Percentiles rank a stretch among this genome's conserved stretches.
Evolutionary conservation across 805 yeast genomes (phyloP).

Genomic region (Starmerella vaccinii): DNA sequence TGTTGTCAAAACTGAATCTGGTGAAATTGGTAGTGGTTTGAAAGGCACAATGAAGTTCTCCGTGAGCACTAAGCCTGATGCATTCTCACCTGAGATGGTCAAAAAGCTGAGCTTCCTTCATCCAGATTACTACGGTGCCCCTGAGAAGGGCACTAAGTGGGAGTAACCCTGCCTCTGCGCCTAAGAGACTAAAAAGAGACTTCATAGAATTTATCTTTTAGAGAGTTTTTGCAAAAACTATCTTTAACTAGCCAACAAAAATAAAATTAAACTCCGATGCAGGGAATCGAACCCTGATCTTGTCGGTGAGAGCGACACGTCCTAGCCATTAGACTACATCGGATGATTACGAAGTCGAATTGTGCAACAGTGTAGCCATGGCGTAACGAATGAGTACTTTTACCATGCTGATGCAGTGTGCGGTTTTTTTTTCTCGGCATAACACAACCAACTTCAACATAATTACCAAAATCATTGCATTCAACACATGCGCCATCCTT

Average conservation of each 20-base stretch:
- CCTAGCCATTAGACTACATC: constrained; percentile 1
- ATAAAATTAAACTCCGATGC: background rate
- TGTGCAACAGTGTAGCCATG: too few species aligned
- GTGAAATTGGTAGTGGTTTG: constrained; percentile 59
- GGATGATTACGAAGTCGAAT: background rate
- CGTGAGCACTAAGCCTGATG: constrained; percentile 66
- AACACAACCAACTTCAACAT: too few species aligned
- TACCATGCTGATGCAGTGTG: too few species aligned
- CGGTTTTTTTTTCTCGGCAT: too few species aligned
- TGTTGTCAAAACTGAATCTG: constrained; percentile 47
- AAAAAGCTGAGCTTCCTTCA: constrained; percentile 76
- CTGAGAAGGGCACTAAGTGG: background rate
- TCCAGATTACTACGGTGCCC: constrained; percentile 46
- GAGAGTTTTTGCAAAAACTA: background rate
- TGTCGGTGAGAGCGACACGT: constrained; percentile 1
- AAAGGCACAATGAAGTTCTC: constrained; percentile 68
- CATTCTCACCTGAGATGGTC: constrained; percentile 60
- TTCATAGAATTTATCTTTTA: too few species aligned
- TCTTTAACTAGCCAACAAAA: background rate
- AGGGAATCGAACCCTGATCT: constrained; percentile 1
- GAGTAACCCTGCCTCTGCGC: background rate
- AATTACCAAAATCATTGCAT: too few species aligned
- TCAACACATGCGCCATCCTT: too few species aligned
- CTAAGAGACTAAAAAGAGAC: too few species aligned
- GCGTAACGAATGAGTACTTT: too few species aligned